Percentiles rank a stretch among this genome's conserved stretches.
phyloP scores from a whole-genome alignment of 148 eudicot genomes.

The Rhododendron vialii region DNA sequence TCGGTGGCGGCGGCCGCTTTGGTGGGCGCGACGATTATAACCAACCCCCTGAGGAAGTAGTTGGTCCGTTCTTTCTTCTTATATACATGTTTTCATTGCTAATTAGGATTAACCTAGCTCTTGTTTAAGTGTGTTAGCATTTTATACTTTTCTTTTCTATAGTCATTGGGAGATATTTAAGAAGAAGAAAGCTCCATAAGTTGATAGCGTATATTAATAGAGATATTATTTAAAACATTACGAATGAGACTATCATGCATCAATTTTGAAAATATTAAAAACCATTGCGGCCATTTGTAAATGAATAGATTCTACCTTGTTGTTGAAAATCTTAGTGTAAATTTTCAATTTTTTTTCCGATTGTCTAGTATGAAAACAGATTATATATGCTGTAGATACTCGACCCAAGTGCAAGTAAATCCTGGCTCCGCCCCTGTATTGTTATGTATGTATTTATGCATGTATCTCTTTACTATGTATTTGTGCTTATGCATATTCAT shows the following conservation, averaged over 20 bases:
- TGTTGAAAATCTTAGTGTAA: neutral
- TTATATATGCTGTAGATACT: neutral
- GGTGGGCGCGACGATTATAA: slow-evolving; percentile 57
- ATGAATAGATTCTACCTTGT: neutral
- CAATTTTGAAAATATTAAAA: neutral
- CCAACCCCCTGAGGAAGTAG: slow-evolving; percentile 86
- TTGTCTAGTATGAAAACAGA: neutral
- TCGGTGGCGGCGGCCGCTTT: slow-evolving; percentile 32
- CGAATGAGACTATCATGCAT: neutral
- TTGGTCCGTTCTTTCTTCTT: slow-evolving; percentile 35
- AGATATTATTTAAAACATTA: neutral
- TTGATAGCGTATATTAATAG: neutral
- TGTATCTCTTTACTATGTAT: neutral
- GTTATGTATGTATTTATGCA: neutral
- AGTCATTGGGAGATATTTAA: neutral
- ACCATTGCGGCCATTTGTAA: neutral
- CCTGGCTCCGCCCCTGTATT: neutral
- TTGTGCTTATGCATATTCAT: neutral
- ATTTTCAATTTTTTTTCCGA: too few relatives aligned
- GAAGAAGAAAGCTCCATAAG: neutral
- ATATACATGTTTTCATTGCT: neutral
- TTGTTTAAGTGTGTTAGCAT: neutral
- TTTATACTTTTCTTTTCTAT: neutral
- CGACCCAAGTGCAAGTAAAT: neutral
- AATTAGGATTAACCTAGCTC: neutral